A percentile compares a stretch with the other conserved stretches of the same genome.
Evolutionary conservation across 805 yeast species (phyloP).

Genomic region (Saturnispora halmiae): DNA sequence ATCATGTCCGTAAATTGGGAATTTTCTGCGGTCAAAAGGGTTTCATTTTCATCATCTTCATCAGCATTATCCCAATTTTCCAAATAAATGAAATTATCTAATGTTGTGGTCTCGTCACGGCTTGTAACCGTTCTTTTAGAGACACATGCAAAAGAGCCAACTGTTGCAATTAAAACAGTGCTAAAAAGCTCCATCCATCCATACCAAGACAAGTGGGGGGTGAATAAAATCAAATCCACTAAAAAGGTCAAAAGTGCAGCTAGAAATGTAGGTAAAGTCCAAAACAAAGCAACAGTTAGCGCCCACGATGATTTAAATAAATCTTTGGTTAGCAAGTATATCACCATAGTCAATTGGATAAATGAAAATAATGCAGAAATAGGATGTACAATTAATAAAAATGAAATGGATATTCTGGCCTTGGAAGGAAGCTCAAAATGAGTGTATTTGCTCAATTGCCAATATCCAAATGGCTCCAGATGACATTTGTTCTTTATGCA

Average conservation of each 20-base stretch:
- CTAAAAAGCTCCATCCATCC: slow-evolving; percentile 80
- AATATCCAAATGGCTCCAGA: slow-evolving; percentile 36
- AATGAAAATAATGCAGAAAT: slow-evolving; percentile 49
- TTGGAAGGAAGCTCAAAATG: slow-evolving; percentile 41
- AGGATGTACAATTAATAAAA: slow-evolving; percentile 57
- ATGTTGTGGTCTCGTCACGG: slow-evolving; percentile 21
- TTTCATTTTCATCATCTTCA: slow-evolving; percentile 10
- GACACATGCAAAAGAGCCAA: slow-evolving; percentile 60
- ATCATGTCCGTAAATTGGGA: not conserved
- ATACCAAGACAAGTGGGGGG: slow-evolving; percentile 65
- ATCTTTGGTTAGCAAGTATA: slow-evolving; percentile 32
- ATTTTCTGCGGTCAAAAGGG: slow-evolving; percentile 1
- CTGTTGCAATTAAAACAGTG: slow-evolving; percentile 53
- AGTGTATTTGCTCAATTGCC: slow-evolving; percentile 10
- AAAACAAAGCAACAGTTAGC: slow-evolving; percentile 43
- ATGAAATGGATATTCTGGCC: slow-evolving; percentile 50
- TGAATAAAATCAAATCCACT: slow-evolving; percentile 72
- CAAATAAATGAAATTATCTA: slow-evolving; percentile 12
- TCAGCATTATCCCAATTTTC: slow-evolving; percentile 12
- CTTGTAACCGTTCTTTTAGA: slow-evolving; percentile 59
- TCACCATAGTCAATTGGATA: slow-evolving; percentile 34
- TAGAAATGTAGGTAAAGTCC: slow-evolving; percentile 62
- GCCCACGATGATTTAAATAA: slow-evolving; percentile 30
- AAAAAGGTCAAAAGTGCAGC: slow-evolving; percentile 64
- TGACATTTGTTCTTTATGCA: slow-evolving; percentile 40